Conservation (phyloP, 192 early-diverging fungal genomes). For the Podila epigama region DNA sequence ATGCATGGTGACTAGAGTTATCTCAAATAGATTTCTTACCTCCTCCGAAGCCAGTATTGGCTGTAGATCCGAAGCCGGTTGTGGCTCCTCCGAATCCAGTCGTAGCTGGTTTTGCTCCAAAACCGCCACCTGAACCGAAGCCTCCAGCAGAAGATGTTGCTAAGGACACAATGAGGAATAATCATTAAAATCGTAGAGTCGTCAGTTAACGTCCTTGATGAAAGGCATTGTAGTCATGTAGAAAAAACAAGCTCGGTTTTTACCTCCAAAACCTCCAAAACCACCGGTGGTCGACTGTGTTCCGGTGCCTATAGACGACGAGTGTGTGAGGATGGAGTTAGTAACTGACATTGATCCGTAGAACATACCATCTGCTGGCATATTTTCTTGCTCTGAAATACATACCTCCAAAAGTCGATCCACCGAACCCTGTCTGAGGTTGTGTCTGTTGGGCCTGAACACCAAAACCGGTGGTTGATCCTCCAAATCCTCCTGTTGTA, state of each 20-base stretch:
- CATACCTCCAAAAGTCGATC: slow-evolving; percentile 40
- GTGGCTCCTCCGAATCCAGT: slow-evolving; percentile 34
- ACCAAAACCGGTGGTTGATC: slow-evolving; percentile 37
- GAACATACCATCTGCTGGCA: too few species aligned
- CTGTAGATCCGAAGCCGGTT: slow-evolving; percentile 28
- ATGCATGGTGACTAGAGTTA: neutral
- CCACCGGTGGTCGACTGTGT: slow-evolving; percentile 10
- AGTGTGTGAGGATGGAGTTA: neutral
- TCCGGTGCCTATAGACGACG: neutral
- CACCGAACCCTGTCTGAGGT: slow-evolving; percentile 36
- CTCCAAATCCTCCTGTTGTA: slow-evolving; percentile 38
- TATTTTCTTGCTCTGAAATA: neutral
- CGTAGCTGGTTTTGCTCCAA: slow-evolving; percentile 35
- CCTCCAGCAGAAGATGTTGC: slow-evolving; percentile 20
- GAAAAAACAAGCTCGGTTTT: neutral
- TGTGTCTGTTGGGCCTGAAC: slow-evolving; percentile 32
- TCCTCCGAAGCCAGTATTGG: slow-evolving; percentile 33
- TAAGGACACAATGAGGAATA: neutral
- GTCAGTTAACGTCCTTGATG: too few species aligned
- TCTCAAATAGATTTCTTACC: neutral
- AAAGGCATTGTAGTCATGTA: too few species aligned
- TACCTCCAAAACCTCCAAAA: slow-evolving; percentile 49
- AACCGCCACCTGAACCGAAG: slow-evolving; percentile 37
- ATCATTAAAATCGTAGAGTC: too few species aligned
- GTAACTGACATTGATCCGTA: too few species aligned